phyloP scores from a whole-genome alignment of 179 eudicot genomes.

The Gypsophila paniculata region DNA sequence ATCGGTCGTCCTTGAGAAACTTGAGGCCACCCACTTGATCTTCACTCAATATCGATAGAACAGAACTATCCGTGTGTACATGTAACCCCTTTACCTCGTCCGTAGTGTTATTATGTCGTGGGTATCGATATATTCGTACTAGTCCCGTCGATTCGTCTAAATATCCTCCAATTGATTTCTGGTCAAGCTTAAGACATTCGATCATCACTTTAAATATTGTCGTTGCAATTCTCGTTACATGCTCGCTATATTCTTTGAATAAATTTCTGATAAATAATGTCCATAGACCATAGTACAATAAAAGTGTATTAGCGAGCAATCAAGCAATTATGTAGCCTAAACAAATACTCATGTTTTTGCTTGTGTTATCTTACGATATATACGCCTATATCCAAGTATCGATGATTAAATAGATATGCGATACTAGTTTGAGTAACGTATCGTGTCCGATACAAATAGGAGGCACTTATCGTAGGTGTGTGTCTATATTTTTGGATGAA shows the following conservation, averaged over 20 bases:
- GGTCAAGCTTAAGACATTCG: slow-evolving; percentile 25
- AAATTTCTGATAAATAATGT: slow-evolving; percentile 26
- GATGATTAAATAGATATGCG: no score
- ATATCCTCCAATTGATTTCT: slow-evolving; percentile 16
- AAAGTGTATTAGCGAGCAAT: no score
- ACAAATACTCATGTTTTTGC: no score
- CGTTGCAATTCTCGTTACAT: slow-evolving; percentile 41
- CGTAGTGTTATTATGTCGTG: slow-evolving; percentile 19
- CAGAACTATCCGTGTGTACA: slow-evolving; percentile 75
- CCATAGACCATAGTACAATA: no score
- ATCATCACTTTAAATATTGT: slow-evolving; percentile 43
- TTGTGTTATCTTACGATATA: no score
- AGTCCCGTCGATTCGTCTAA: slow-evolving; percentile 43
- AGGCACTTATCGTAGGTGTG: no score
- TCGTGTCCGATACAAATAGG: no score
- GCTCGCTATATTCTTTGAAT: slow-evolving; percentile 54
- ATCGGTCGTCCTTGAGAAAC: slow-evolving; percentile 39
- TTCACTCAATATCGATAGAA: slow-evolving; percentile 53
- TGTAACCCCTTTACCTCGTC: slow-evolving; percentile 49
- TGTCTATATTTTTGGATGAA: no score
- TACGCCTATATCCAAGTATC: no score
- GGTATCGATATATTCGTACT: slow-evolving; percentile 58
- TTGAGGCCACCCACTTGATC: slow-evolving; percentile 66
- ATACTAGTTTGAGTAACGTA: no score
- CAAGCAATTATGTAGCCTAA: no score